These are phyloP conservation scores for Trichocomaceae sp. DNA, from an alignment of 2,329 filamentous ascomycete genomes.

Conservation along the genomic window DNA sequence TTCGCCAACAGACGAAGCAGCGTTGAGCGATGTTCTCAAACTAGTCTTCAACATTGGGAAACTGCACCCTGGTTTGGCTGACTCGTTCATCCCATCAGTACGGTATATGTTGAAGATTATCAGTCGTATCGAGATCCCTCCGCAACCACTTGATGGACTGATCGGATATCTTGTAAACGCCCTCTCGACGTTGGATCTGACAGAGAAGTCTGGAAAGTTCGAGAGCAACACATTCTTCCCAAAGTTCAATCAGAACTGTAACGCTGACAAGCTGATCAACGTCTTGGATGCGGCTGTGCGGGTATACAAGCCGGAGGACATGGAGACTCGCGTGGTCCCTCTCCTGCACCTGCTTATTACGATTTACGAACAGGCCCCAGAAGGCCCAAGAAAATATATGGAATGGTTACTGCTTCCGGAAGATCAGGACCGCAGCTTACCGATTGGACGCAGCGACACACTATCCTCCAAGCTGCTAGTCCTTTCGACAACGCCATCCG, in stretches of 20 bases:
- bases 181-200: conserved; percentile 69
- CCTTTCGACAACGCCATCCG: conserved; percentile 68
- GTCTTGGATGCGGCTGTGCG: conserved; percentile 63
- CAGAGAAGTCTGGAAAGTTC: conserved; percentile 45
- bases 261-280: conserved; percentile 60
- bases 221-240: conserved; percentile 59
- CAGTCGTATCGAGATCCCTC: conserved; percentile 50
- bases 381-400: conserved; percentile 56
- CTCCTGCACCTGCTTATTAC: conserved; percentile 67
- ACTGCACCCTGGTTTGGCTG: conserved; percentile 57
- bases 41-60: conserved; percentile 84
- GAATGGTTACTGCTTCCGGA: conserved; percentile 65
- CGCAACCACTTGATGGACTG: conserved; percentile 65
- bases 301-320: conserved; percentile 58
- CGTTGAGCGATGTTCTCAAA: conserved; percentile 76
- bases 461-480: conserved; percentile 70
- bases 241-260: conserved; percentile 50
- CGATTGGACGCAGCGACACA: conserved; percentile 68
- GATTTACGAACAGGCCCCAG: conserved; percentile 63
- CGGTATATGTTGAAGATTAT: conserved; percentile 66
- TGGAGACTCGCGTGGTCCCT: conserved; percentile 65
- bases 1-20: conserved; percentile 61
- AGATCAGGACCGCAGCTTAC: conserved; percentile 65
- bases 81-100: conserved; percentile 61
- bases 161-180: conserved; percentile 70